Evolutionary conservation across 441 rosid species (phyloP).

Genomic region (Corymbia calophylla): DNA sequence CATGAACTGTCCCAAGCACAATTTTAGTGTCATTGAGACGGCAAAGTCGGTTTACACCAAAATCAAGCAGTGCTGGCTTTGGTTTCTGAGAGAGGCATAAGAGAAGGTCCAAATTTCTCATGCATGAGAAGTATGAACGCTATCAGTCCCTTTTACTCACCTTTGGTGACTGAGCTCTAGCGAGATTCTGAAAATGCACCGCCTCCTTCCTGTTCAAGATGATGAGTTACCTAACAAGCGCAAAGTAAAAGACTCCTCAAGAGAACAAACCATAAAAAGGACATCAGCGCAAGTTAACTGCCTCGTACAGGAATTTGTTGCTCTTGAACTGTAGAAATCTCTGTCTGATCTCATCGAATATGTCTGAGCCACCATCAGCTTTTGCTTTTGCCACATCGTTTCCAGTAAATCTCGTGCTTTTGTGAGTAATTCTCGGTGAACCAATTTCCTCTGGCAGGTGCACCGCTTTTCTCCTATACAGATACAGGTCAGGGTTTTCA

Average conservation of each 20-base stretch:
- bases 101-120: neutral
- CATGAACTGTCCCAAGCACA: conserved; percentile 42
- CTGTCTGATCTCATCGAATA: conserved; percentile 36
- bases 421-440: neutral
- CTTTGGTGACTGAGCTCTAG: conserved; percentile 62
- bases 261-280: neutral
- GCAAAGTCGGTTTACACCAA: neutral
- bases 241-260: neutral
- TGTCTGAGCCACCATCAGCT: neutral
- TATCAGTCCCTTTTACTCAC: conserved; percentile 2
- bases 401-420: neutral
- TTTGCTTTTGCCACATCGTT: neutral
- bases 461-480: neutral
- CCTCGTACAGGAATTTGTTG: conserved; percentile 42
- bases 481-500: neutral
- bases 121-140: neutral
- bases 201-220: conserved; percentile 33
- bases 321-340: conserved; percentile 50
- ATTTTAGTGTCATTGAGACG: neutral
- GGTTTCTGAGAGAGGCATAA: neutral
- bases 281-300: neutral
- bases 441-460: neutral
- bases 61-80: neutral
- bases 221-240: neutral
- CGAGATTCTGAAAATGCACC: conserved; percentile 48